Evolutionary conservation across 352 stramenopile species (phyloP), one percentile per base, ranked within the genome.

Genomic region (Poterioochromonas sp.): DNA sequence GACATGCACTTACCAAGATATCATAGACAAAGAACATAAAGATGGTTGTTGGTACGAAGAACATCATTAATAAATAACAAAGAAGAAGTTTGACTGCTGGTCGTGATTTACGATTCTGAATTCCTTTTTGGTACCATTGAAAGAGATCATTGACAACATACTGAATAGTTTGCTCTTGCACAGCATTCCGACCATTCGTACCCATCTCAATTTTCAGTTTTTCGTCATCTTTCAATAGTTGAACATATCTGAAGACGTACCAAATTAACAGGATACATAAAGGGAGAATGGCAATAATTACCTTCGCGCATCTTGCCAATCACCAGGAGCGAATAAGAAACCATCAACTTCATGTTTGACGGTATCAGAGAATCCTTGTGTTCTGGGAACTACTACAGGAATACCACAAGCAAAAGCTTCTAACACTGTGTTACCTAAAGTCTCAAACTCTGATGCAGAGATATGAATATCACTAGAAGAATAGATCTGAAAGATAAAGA

Each of bases 371-470:
- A 87, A 87, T 29, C 83, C 83, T 41, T 74, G 76, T 26, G 83
- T 83, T 29, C 73, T 62, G 34, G 82, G 83, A 34, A 85, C 84
- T 20, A 87, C 80, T 5, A 86, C 83, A 18, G 83, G 78, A 0
- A 82, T 81, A 26, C 79, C 76, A 62, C 79, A 84, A 44, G 83
- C 83, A 76, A 86, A 83, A 39, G 83, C 79, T 64, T 87, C 83
- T 34, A 83, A 76, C 12, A 87, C 83, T 8, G 83, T 87, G 47
- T 86, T 87, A 47, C 83, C 83, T 22, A 87, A 63, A 26, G 83
- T 87, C 74, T 87, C 83, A 41, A 87, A 86, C 47, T 80, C 65
- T 26, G 76, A 83, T 34, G 65, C 80, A 20, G 81, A 84, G 11
- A 86, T 82, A 63, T 86, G 83, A 0, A 83, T 77, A 68, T 87